Percentiles rank a stretch among this genome's conserved stretches.
These are phyloP conservation scores for Colletotrichum australisinense DNA, from an alignment of 2,329 filamentous ascomycete species.

Conservation along the genomic window DNA sequence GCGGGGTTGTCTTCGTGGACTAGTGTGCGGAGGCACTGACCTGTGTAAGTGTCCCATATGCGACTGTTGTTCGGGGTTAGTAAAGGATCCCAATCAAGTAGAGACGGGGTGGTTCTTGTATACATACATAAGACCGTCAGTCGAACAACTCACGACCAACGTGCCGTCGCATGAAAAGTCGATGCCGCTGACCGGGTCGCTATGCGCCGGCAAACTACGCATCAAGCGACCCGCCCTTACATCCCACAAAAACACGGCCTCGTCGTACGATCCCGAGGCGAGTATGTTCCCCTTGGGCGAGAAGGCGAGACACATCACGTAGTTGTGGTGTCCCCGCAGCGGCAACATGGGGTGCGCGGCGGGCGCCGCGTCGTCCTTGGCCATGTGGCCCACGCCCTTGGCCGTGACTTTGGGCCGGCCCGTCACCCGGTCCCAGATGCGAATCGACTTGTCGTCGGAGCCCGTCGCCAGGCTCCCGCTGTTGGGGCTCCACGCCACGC, in stretches of 20 bases:
- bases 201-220: conserved; percentile 92
- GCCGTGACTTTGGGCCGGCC: conserved; percentile 64
- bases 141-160: conserved; percentile 89
- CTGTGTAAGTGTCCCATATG: conserved; percentile 95
- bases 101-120: conserved; percentile 7
- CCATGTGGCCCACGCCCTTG: conserved; percentile 41
- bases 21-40: conserved; percentile 93
- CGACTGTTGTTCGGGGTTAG: conserved; percentile 60
- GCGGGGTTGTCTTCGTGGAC: conserved; percentile 96
- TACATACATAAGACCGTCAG: conserved; percentile 85
- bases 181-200: conserved; percentile 92
- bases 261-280: conserved; percentile 94
- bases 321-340: conserved; percentile 92
- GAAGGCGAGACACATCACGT: conserved; percentile 93
- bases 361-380: conserved; percentile 31
- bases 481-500: conserved; percentile 94
- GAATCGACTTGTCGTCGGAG: conserved; percentile 95
- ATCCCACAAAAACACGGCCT: conserved; percentile 97
- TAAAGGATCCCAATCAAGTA: neutral
- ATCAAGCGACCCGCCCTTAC: conserved; percentile 88
- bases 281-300: conserved; percentile 99
- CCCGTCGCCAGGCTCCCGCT: conserved; percentile 88
- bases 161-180: conserved; percentile 95
- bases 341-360: conserved; percentile 57
- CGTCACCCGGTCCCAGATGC: conserved; percentile 85